Evolutionary conservation across 2,329 filamentous ascomycete genomes (phyloP).

Genomic region (Arthrobotrys musiformis): DNA sequence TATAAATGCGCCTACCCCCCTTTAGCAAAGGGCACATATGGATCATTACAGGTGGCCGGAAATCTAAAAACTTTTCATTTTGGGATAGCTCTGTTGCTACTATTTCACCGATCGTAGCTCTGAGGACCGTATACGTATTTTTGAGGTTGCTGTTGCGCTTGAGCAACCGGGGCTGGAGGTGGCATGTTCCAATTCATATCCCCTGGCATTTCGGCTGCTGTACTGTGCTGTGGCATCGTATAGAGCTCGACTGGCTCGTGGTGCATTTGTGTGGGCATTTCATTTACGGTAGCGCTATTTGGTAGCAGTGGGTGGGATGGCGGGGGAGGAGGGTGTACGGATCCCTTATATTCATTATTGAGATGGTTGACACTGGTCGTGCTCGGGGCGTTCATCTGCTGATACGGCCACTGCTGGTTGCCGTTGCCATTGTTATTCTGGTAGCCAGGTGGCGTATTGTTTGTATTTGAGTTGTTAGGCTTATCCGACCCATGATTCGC

Average conservation of each 20-base stretch:
- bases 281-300: not conserved
- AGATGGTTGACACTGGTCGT: slow-evolving; percentile 29
- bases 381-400: slow-evolving; percentile 42
- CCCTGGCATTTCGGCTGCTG: slow-evolving; percentile 21
- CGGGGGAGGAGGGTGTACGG: slow-evolving; percentile 3
- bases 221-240: slow-evolving; percentile 11
- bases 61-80: not conserved
- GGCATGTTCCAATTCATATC: slow-evolving; percentile 33
- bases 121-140: slow-evolving; percentile 27
- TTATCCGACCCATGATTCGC: slow-evolving; percentile 1
- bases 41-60: not conserved
- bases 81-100: not conserved
- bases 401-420: slow-evolving; percentile 40
- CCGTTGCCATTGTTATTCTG: slow-evolving; percentile 7
- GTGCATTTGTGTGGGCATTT: slow-evolving; percentile 46
- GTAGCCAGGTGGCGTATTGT: slow-evolving; percentile 1
- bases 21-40: no score
- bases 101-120: slow-evolving; percentile 16
- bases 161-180: not conserved
- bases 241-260: slow-evolving; percentile 41
- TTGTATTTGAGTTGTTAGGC: not conserved
- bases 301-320: not conserved
- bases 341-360: slow-evolving; percentile 36
- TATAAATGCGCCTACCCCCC: no score
- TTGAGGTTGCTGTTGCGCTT: slow-evolving; percentile 22